These are phyloP conservation scores for Yamadazyma pseudoaaseri DNA, from an alignment of 1,139 yeast genomes.

Conservation along the genomic window DNA sequence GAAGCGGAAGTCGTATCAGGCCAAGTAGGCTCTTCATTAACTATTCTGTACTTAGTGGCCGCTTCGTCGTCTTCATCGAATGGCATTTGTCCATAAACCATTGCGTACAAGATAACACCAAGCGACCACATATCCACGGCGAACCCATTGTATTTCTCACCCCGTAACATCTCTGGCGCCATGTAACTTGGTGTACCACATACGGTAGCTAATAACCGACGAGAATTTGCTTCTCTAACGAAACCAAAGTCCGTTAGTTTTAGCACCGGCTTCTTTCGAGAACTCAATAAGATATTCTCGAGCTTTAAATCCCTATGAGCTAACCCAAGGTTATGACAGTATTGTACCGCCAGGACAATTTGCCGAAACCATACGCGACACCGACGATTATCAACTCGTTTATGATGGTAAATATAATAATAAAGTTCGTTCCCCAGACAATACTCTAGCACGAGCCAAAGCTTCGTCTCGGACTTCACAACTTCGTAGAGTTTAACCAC, in stretches of 20 bases:
- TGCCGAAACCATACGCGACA: constrained; percentile 69
- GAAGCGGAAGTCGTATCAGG: constrained; percentile 49
- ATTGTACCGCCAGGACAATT: constrained; percentile 76
- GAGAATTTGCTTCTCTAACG: constrained; percentile 69
- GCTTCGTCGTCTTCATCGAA: constrained; percentile 81
- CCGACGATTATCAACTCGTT: constrained; percentile 54
- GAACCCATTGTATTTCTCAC: constrained; percentile 75
- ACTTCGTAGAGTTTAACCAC: constrained; percentile 86
- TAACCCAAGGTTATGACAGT: constrained; percentile 78
- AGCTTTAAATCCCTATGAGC: constrained; percentile 89
- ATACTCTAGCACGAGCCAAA: constrained; percentile 89
- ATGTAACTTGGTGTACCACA: constrained; percentile 96
- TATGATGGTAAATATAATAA: constrained; percentile 62
- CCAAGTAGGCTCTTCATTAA: constrained; percentile 60
- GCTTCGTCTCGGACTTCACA: constrained; percentile 71
- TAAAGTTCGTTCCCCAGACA: constrained; percentile 88
- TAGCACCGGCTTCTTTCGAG: constrained; percentile 52
- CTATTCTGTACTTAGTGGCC: constrained; percentile 58
- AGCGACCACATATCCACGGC: constrained; percentile 89
- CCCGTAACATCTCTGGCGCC: constrained; percentile 87
- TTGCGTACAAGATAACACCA: constrained; percentile 89
- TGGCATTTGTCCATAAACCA: constrained; percentile 87
- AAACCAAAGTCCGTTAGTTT: constrained; percentile 93
- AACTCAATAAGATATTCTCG: constrained; percentile 80
- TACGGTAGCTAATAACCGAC: constrained; percentile 67